These are phyloP conservation scores for Thermomyces lanuginosus DNA, from an alignment of 2,329 filamentous ascomycete genomes.

Conservation along the genomic window DNA sequence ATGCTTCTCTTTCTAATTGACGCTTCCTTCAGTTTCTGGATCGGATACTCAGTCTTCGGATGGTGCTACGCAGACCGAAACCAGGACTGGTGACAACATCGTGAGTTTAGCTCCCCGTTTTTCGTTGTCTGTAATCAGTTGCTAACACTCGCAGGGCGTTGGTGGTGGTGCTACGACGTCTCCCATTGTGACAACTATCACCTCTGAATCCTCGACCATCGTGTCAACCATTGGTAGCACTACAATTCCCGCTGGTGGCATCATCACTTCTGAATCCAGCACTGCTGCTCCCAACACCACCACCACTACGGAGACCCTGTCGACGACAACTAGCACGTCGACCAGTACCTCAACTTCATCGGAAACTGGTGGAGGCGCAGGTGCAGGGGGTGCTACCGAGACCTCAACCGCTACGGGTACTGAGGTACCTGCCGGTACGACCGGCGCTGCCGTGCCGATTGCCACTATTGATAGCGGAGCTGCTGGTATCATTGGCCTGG, in stretches of 20 bases:
- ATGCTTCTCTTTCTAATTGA: conserved; percentile 4
- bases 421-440: conserved; percentile 7
- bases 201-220: conserved; percentile 4
- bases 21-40: too few species aligned
- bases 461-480: conserved; percentile 17
- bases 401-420: conserved; percentile 10
- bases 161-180: too few species aligned
- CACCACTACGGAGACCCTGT: conserved; percentile 6
- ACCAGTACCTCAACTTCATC: too few species aligned
- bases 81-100: too few species aligned
- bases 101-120: too few species aligned
- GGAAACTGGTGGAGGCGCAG: conserved; percentile 6
- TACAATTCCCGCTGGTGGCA: conserved; percentile 1
- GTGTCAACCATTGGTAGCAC: conserved; percentile 12
- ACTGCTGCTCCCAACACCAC: conserved; percentile 6
- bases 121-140: too few species aligned
- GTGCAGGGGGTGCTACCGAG: conserved; percentile 7
- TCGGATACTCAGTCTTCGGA: too few species aligned
- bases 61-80: too few species aligned
- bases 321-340: conserved; percentile 2
- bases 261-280: conserved; percentile 7
- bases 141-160: too few species aligned
- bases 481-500: conserved; percentile 26
- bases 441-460: conserved; percentile 15
- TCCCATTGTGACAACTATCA: conserved; percentile 6